Evolutionary conservation across 2,329 filamentous ascomycete species (phyloP), one percentile per base, ranked within the genome.

Genomic region (Apiospora marii): DNA sequence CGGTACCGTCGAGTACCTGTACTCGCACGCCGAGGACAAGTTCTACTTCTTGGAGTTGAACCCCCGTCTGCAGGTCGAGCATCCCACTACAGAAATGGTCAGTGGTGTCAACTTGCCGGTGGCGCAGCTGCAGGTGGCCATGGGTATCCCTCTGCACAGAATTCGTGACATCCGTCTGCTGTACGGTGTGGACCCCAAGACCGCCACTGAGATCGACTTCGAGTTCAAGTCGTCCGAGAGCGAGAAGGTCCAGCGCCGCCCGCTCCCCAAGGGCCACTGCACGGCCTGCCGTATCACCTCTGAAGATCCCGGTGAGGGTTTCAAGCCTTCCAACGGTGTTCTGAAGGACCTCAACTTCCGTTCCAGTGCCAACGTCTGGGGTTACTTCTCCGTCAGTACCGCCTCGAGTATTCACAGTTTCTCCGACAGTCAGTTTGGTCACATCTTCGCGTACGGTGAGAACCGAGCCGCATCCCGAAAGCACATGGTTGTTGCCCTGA

Each of bases 11-110:
- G 96, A 99, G 86, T 99, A 99, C 84, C 91, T 99, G 68, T 99
- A 99, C 88, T 99, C 96, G 58, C 95, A 99, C 84, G 88, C 94
- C 24, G 96, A 99, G 78, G 95, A 98, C 89, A 96, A 98, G 85
- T 99, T 99, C 87, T 99, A 98, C 90, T 99, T 99, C 88, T 88
- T 99, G 76, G 96, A 99, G 86, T 87, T 99, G 81, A 99, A 99
- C 87, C 96, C 96, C 69, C 94, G 96, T 94, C 93, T 99, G 71
- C 96, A 99, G 87, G 96, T 99, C 85, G 96, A 99, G 90, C 96
- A 99, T 86, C 96, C 96, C 67, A 99, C 96, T 70, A 99, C 96
- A 41, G 96, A 99, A 84, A 99, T 99, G 96, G 96, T 99, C 76
- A 97, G 93, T 79, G 96, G 97, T 82, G 96, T 99, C 81, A 98